These are phyloP conservation scores for Lupinus albus DNA, from an alignment of 306 rosid genomes.

Conservation along the genomic window DNA sequence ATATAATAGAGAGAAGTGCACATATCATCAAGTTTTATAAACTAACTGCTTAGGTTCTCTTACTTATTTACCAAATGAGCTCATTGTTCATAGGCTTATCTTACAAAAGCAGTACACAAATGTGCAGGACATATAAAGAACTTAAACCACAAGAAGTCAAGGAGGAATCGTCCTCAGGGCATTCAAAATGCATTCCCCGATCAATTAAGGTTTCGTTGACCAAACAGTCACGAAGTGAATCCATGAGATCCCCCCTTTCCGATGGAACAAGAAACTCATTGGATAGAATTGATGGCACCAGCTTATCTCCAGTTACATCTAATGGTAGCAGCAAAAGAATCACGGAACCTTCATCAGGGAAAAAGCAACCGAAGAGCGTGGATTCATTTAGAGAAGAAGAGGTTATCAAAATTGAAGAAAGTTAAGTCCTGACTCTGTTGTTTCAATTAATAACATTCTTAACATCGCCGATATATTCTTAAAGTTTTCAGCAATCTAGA, in stretches of 20 bases:
- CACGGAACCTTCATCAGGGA: conserved; percentile 54
- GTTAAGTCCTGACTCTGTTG: conserved; percentile 66
- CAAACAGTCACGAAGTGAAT: conserved; percentile 72
- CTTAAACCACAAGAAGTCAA: conserved; percentile 59
- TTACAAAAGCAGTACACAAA: conserved; percentile 22
- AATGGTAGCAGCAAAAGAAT: conserved; percentile 69
- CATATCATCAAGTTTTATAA: too few species aligned
- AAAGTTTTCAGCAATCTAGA: conserved; percentile 28
- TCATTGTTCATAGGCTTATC: too few species aligned
- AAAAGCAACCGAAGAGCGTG: conserved; percentile 58
- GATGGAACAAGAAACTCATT: conserved; percentile 81
- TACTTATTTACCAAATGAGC: too few species aligned
- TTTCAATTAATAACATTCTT: conserved; percentile 32
- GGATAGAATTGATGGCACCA: conserved; percentile 60
- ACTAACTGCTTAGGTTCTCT: too few species aligned
- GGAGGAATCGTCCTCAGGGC: conserved; percentile 72
- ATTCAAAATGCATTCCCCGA: conserved; percentile 79
- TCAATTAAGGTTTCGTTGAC: conserved; percentile 83
- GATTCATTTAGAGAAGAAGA: conserved; percentile 81
- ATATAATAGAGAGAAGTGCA: too few species aligned
- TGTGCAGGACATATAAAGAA: conserved; percentile 69
- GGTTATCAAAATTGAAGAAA: conserved; percentile 93
- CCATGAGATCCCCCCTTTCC: conserved; percentile 77
- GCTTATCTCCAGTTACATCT: conserved; percentile 52
- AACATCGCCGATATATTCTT: background rate